Evolutionary conservation across 371 early-diverging fungal genomes (phyloP).

Genomic region (Apophysomyces trapeziformis): DNA sequence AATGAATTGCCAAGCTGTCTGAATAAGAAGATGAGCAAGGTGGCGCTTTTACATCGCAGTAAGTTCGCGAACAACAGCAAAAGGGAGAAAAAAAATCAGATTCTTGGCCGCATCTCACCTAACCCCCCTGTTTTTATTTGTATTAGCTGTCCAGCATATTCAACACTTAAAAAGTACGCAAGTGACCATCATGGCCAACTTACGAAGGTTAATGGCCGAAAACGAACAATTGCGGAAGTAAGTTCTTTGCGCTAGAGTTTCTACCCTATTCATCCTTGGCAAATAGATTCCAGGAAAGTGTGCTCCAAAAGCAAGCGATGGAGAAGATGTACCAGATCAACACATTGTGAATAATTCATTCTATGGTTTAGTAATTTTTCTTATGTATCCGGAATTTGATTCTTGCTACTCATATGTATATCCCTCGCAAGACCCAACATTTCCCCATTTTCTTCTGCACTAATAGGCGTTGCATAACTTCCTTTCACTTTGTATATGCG

Average conservation of each 20-base stretch:
- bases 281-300: conserved; percentile 29
- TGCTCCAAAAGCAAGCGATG: conserved; percentile 30
- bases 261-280: background rate
- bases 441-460: background rate
- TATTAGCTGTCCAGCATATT: conserved; percentile 50
- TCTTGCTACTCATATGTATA: conserved; percentile 14
- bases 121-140: too few species aligned
- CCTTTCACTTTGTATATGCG: conserved; percentile 22
- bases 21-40: conserved; percentile 63
- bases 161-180: conserved; percentile 53
- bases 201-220: conserved; percentile 45
- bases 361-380: conserved; percentile 15
- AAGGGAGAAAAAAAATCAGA: background rate
- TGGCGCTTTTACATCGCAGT: conserved; percentile 56
- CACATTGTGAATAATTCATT: conserved; percentile 12
- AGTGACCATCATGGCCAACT: conserved; percentile 44
- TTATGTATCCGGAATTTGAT: conserved; percentile 13
- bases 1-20: conserved; percentile 56
- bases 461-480: conserved; percentile 15
- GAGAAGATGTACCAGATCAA: conserved; percentile 29
- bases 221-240: conserved; percentile 56
- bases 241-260: conserved; percentile 10
- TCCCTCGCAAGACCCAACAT: conserved; percentile 7
- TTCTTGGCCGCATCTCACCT: background rate
- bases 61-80: conserved; percentile 10